phyloP scores from a whole-genome alignment of 371 early-diverging fungal genomes.

The Syncephalastrum monosporum region DNA sequence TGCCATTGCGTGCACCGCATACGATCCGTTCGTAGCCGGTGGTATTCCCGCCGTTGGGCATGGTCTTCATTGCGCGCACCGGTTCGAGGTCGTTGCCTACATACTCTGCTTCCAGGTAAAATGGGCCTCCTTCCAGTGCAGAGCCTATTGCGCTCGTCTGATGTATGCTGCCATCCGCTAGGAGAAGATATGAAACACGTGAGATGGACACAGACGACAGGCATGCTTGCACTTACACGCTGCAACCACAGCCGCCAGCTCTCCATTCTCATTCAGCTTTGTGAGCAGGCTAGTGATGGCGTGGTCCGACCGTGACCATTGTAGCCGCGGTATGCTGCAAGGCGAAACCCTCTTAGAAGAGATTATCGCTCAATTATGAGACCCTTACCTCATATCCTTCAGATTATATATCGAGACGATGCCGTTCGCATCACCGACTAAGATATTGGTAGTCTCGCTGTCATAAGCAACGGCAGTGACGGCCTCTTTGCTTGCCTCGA shows the following conservation, averaged over 20 bases:
- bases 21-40: constrained; percentile 20
- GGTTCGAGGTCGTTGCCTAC: constrained; percentile 42
- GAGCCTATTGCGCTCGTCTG: constrained; percentile 25
- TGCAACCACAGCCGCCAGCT: constrained; percentile 23
- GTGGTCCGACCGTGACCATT: constrained; percentile 33
- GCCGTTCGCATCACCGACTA: constrained; percentile 28
- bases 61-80: constrained; percentile 20
- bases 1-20: constrained; percentile 37
- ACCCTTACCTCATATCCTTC: constrained; percentile 13
- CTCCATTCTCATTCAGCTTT: constrained; percentile 28
- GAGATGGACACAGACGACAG: neutral
- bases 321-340: constrained; percentile 8
- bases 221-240: constrained; percentile 22
- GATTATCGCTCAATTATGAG: neutral
- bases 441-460: constrained; percentile 13
- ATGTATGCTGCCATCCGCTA: constrained; percentile 45
- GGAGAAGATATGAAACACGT: neutral
- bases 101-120: constrained; percentile 24
- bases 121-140: constrained; percentile 2
- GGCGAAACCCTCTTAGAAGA: neutral
- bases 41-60: constrained; percentile 10
- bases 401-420: constrained; percentile 18
- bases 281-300: constrained; percentile 24
- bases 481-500: constrained; percentile 3
- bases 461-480: constrained; percentile 30